Evolutionary conservation across 148 eudicot species (phyloP).

Genomic region (Silene conica): DNA sequence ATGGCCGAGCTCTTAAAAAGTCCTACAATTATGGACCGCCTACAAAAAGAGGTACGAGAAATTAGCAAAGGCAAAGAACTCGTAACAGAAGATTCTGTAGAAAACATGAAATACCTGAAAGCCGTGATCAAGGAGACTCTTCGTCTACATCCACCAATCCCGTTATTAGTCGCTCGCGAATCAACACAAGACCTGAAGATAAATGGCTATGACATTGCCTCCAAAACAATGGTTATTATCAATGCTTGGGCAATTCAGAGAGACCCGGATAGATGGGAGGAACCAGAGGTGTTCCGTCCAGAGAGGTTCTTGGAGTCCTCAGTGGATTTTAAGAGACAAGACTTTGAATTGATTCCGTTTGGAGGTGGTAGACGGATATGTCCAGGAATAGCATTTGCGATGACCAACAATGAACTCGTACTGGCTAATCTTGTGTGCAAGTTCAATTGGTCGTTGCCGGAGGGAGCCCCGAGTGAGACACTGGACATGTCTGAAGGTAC

Average conservation of each 20-base stretch:
- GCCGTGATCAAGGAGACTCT: constrained; percentile 31
- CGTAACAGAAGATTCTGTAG: constrained; percentile 24
- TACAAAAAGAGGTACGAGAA: constrained; percentile 27
- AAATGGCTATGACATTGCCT: constrained; percentile 22
- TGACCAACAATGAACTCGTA: constrained; percentile 22
- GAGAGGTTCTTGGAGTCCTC: constrained; percentile 29
- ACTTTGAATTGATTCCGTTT: constrained; percentile 36
- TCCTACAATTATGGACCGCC: constrained; percentile 19
- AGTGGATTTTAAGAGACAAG: constrained; percentile 27
- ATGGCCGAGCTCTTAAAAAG: constrained; percentile 29
- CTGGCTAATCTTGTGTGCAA: constrained; percentile 32
- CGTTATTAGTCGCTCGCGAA: constrained; percentile 19
- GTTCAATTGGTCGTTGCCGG: constrained; percentile 36
- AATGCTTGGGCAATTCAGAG: constrained; percentile 32
- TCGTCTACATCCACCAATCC: constrained; percentile 23
- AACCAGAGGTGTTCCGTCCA: constrained; percentile 27
- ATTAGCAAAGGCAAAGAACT: not conserved
- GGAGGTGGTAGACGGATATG: constrained; percentile 39
- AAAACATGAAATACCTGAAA: constrained; percentile 31
- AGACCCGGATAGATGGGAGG: constrained; percentile 26
- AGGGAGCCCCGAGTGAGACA: constrained; percentile 13
- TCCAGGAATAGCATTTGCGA: constrained; percentile 30
- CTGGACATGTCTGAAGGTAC: constrained; percentile 36
- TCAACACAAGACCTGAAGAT: constrained; percentile 14
- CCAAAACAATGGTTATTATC: constrained; percentile 20